Conservation (phyloP, 352 stramenopile species). For the Phytophthora melonis region DNA sequence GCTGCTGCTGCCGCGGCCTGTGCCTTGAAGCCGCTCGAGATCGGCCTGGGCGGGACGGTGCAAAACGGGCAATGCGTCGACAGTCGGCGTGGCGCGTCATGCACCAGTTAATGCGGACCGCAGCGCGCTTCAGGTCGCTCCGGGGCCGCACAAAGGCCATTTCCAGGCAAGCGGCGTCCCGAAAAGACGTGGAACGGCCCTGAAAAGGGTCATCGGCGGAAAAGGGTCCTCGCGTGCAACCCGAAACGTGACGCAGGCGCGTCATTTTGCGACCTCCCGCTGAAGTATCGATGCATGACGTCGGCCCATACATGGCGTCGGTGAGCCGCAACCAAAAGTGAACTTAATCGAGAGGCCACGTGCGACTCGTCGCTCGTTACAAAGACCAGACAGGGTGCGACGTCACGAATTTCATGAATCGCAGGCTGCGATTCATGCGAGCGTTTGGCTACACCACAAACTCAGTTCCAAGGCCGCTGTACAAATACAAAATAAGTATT, state of each 20-base stretch:
- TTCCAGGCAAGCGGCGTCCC: too few relatives aligned
- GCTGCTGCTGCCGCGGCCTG: background rate
- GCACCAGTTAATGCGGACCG: background rate
- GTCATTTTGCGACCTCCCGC: conserved; percentile 25
- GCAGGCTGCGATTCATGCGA: too few relatives aligned
- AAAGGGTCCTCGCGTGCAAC: conserved; percentile 17
- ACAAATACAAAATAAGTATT: too few relatives aligned
- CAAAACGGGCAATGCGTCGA: conserved; percentile 34
- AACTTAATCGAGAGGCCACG: conserved; percentile 18
- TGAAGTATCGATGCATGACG: background rate
- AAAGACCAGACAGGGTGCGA: conserved; percentile 18
- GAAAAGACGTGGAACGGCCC: too few relatives aligned
- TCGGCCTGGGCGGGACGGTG: conserved; percentile 14
- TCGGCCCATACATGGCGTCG: too few relatives aligned
- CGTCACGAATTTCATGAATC: too few relatives aligned
- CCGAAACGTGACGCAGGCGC: conserved; percentile 22
- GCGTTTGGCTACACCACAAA: too few relatives aligned
- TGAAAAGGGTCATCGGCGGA: too few relatives aligned
- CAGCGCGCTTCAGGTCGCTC: too few relatives aligned
- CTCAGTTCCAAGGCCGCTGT: too few relatives aligned
- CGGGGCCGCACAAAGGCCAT: too few relatives aligned
- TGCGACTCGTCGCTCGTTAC: conserved; percentile 19
- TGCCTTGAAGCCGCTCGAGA: conserved; percentile 8
- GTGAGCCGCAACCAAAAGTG: background rate
- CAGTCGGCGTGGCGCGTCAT: background rate